Evolutionary conservation across 176 grass and related monocot species (phyloP), one percentile per base, ranked within the genome.

Genomic region (Tillandsia leiboldiana): DNA sequence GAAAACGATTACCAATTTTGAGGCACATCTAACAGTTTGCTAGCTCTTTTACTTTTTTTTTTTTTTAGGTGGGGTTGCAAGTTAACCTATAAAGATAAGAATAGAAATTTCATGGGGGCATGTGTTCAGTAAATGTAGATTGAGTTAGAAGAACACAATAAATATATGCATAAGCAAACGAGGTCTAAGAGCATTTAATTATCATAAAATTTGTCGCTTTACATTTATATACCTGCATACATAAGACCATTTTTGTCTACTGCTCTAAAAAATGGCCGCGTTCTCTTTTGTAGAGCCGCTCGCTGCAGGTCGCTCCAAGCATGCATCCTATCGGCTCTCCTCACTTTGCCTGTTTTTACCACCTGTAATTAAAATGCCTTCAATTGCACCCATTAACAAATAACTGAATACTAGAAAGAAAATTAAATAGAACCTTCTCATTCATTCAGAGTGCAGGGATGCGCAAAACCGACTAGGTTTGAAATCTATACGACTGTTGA

Each of bases 201-300:
- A 33, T 33, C 29, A 33, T 33, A 33, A 33, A 33, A 33, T 33
- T 33, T 3, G 29, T 33, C 29, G 2, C 29, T 33, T 33, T 33
- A 70, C 51, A 20, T 71, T 23, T n/a, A 70, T 58, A 11, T 85
- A 97, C 89, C 89, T 85, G 93, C 93, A 87, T 97, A 97, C 93
- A 97, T 97, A 67, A 70, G 77, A 51, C 77, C 79, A 77, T 77
- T 74, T 77, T 83, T 87, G 74, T 97, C 81, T 51, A 92, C 82
- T 17, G 62, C 84, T 74, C 93, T 91, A 68, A 75, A 97, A 87
- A 97, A 97, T 26, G 93, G 84, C 0, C 58, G 83, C 74, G 83
- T 85, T 84, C 71, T 90, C 71, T 97, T 97, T 59, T 85, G 76
- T 74, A 74, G 42, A 28, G 86, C 86, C 69, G 86, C 93, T 74